phyloP scores from a whole-genome alignment of 179 eudicot species.

The Dionaea muscipula region DNA sequence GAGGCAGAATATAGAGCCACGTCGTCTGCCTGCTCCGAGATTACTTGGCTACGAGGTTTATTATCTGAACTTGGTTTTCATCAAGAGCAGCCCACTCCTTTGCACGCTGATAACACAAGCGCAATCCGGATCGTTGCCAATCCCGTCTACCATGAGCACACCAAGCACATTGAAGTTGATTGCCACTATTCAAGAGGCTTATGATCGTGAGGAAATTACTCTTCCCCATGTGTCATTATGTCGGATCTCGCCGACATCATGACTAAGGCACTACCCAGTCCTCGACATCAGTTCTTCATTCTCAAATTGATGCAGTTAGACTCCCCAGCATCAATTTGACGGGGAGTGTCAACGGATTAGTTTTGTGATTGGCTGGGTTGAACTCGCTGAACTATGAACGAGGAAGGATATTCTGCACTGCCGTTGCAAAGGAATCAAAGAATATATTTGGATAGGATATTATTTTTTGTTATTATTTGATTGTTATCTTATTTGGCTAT shows the following conservation, averaged over 20 bases:
- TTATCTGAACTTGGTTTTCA: background rate
- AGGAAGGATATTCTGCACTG: too few species aligned
- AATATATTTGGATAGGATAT: too few species aligned
- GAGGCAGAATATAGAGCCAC: background rate
- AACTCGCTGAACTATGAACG: too few species aligned
- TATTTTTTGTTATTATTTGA: too few species aligned
- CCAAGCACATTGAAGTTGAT: background rate
- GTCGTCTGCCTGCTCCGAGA: background rate
- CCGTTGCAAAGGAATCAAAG: too few species aligned
- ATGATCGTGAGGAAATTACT: background rate
- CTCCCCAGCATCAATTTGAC: background rate
- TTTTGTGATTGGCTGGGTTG: too few species aligned
- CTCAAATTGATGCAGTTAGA: slow-evolving; percentile 3
- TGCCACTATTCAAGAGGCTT: background rate
- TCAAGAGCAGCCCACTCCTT: background rate
- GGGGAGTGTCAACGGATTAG: too few species aligned
- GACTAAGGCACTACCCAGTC: background rate
- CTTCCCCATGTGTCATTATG: background rate
- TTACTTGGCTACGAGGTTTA: background rate
- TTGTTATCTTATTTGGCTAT: too few species aligned
- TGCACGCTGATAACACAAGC: slow-evolving; percentile 2
- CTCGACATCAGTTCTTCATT: background rate
- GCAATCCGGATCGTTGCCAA: background rate
- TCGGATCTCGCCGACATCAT: background rate
- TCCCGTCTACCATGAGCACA: background rate